Conservation (phyloP, 1,284 basidiomycete genomes). For the Thecaphora frezii region DNA sequence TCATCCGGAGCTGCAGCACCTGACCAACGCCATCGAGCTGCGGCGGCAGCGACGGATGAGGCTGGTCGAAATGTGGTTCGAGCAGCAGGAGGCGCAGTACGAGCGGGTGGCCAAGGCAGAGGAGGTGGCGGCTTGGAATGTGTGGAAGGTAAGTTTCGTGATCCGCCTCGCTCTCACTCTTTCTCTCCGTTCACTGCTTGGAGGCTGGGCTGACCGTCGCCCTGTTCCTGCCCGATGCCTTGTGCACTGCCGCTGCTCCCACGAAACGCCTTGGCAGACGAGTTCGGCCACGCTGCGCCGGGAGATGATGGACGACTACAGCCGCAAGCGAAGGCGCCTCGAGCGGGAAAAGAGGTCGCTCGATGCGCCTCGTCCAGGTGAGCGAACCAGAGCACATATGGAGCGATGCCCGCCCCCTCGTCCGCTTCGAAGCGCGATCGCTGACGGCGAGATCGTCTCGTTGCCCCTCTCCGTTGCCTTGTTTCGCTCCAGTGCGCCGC, state of each 20-base stretch:
- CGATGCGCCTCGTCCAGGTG: constrained; percentile 70
- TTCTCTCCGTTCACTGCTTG: background rate
- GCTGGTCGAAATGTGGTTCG: constrained; percentile 58
- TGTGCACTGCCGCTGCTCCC: too few relatives aligned
- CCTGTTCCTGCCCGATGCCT: too few relatives aligned
- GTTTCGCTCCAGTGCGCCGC: constrained; percentile 16
- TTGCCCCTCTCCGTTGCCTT: background rate
- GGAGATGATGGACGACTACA: constrained; percentile 78
- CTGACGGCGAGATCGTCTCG: too few relatives aligned
- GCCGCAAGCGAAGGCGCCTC: constrained; percentile 74
- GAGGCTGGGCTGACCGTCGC: too few relatives aligned
- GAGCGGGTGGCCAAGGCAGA: constrained; percentile 69
- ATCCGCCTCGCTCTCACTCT: background rate
- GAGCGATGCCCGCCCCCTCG: background rate
- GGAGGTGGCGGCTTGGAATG: constrained; percentile 69
- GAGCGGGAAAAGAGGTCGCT: constrained; percentile 76
- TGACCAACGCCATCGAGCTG: constrained; percentile 64
- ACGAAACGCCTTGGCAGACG: too few relatives aligned
- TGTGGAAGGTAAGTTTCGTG: constrained; percentile 69
- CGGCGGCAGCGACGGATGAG: constrained; percentile 57
- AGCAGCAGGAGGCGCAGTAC: constrained; percentile 71
- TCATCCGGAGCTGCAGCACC: constrained; percentile 78
- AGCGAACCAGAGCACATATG: background rate
- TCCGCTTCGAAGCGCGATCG: too few relatives aligned
- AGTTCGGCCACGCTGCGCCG: constrained; percentile 65